Conservation (phyloP, 192 early-diverging fungal species). For the Rhizophagus prolifer region DNA sequence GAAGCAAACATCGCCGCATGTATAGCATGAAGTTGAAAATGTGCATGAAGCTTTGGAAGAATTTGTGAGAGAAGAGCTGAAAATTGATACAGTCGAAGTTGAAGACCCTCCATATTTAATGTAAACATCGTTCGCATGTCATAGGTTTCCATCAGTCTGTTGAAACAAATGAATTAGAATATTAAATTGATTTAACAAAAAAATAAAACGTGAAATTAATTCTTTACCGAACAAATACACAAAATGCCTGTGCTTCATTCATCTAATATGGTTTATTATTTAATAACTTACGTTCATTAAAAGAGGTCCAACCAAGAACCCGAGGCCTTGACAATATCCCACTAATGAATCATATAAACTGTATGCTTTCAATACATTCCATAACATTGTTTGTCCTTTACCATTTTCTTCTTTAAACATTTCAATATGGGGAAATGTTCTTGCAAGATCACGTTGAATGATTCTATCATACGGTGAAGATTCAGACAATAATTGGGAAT, state of each 20-base stretch:
- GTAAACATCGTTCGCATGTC: slow-evolving; percentile 92
- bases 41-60: slow-evolving; percentile 71
- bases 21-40: slow-evolving; percentile 72
- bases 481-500: slow-evolving; percentile 75
- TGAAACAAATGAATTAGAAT: background rate
- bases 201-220: background rate
- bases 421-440: slow-evolving; percentile 88
- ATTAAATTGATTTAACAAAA: background rate
- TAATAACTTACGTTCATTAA: slow-evolving; percentile 75
- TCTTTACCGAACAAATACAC: slow-evolving; percentile 77
- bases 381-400: slow-evolving; percentile 83
- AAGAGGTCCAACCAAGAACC: slow-evolving; percentile 91
- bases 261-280: slow-evolving; percentile 53
- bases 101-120: slow-evolving; percentile 90
- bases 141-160: slow-evolving; percentile 86
- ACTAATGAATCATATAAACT: slow-evolving; percentile 90
- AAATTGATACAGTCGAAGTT: slow-evolving; percentile 87
- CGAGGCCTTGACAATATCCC: slow-evolving; percentile 97
- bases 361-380: slow-evolving; percentile 90
- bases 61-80: slow-evolving; percentile 72
- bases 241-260: slow-evolving; percentile 93
- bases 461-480: slow-evolving; percentile 82
- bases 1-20: slow-evolving; percentile 90
- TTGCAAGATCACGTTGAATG: slow-evolving; percentile 87
- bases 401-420: slow-evolving; percentile 84